Evolutionary conservation across 805 yeast species (phyloP).

Genomic region (Tetrapisispora iriomotensis): DNA sequence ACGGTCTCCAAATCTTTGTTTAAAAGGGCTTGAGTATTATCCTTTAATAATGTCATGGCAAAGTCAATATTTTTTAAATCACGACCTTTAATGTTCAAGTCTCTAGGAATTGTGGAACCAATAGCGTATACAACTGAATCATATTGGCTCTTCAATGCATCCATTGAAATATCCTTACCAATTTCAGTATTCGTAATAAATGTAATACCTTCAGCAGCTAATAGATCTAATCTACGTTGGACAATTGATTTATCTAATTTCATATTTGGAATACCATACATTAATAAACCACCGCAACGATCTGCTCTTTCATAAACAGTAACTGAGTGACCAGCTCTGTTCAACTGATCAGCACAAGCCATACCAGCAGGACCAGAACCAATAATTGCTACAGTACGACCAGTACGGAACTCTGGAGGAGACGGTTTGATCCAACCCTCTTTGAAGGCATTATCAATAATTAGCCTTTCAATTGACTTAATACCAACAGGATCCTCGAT

Average conservation of each 20-base stretch:
- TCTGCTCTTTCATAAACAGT: constrained; percentile 91
- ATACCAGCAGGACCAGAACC: constrained; percentile 98
- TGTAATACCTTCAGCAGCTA: constrained; percentile 81
- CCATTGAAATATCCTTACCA: constrained; percentile 73
- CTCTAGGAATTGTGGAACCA: constrained; percentile 96
- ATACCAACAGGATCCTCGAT: constrained; percentile 94
- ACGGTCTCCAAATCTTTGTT: constrained; percentile 73
- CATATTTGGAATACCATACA: constrained; percentile 99
- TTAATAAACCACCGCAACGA: constrained; percentile 91
- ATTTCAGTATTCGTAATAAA: constrained; percentile 70
- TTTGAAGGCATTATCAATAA: constrained; percentile 91
- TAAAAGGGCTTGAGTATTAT: constrained; percentile 84
- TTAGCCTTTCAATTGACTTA: constrained; percentile 90
- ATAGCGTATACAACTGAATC: constrained; percentile 89
- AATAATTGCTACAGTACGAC: constrained; percentile 72
- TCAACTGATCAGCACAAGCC: constrained; percentile 94
- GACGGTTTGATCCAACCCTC: constrained; percentile 91
- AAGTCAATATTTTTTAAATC: constrained; percentile 79
- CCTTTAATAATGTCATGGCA: constrained; percentile 85
- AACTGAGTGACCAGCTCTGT: constrained; percentile 89
- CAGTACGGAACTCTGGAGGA: constrained; percentile 74
- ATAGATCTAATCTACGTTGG: constrained; percentile 82
- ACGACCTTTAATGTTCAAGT: constrained; percentile 89
- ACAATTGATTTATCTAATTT: constrained; percentile 89
- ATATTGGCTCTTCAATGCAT: constrained; percentile 48